Conservation (phyloP, 2,329 filamentous ascomycete genomes). For the Sporothrix phasma region DNA sequence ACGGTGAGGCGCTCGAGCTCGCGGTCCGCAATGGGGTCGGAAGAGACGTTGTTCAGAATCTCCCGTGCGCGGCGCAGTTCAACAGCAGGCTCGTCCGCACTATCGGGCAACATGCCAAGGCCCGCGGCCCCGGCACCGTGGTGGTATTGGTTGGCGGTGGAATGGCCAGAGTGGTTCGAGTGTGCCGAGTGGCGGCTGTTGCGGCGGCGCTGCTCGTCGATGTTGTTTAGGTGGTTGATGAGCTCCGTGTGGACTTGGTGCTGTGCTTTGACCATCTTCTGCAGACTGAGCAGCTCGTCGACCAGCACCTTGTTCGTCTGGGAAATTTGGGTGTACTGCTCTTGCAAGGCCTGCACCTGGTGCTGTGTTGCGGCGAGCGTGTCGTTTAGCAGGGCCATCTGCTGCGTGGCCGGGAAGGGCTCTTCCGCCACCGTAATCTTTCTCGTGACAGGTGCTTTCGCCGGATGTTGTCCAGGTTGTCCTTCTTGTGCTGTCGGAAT, state of each 20-base stretch:
- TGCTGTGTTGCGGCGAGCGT: constrained; percentile 85
- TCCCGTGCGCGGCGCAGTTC: constrained; percentile 49
- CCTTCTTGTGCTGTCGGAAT: constrained; percentile 91
- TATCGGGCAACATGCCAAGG: constrained; percentile 35
- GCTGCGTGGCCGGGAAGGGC: constrained; percentile 68
- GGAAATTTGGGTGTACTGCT: constrained; percentile 69
- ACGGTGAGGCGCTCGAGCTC: constrained; percentile 47
- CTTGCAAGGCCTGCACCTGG: constrained; percentile 79
- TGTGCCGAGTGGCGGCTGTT: constrained; percentile 32
- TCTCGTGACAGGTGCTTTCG: constrained; percentile 81
- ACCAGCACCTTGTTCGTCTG: constrained; percentile 53
- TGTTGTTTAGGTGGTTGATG: constrained; percentile 44
- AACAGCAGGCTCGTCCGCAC: constrained; percentile 36
- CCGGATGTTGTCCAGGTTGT: constrained; percentile 91
- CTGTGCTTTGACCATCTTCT: constrained; percentile 50
- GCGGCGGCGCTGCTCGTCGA: constrained; percentile 34
- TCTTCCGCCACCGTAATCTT: constrained; percentile 58
- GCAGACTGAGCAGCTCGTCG: constrained; percentile 50
- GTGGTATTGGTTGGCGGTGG: constrained; percentile 32
- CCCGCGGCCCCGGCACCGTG: constrained; percentile 23
- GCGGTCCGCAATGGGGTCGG: constrained; percentile 43
- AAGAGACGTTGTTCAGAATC: constrained; percentile 41
- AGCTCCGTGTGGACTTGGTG: constrained; percentile 49
- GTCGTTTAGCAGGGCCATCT: constrained; percentile 80
- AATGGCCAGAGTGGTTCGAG: constrained; percentile 29